Conservation (phyloP, 179 eudicot species). For the Gypsophila paniculata region DNA sequence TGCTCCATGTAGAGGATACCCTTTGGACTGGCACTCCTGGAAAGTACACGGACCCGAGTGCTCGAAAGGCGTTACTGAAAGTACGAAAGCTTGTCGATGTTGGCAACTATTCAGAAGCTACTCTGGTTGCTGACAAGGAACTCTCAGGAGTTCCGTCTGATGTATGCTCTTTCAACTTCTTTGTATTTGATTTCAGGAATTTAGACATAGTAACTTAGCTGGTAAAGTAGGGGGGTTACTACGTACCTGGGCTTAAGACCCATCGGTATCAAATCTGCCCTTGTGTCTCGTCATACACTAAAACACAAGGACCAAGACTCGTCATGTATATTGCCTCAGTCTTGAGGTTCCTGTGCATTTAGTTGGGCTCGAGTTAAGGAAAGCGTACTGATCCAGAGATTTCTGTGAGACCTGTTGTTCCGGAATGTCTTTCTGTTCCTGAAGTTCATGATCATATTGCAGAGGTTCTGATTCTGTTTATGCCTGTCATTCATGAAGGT, state of each 20-base stretch:
- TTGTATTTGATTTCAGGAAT: background rate
- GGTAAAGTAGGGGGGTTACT: too few species aligned
- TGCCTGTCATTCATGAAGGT: conserved; percentile 39
- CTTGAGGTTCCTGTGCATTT: too few species aligned
- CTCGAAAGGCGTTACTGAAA: conserved; percentile 39
- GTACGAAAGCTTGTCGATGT: conserved; percentile 65
- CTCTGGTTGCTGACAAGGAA: conserved; percentile 46
- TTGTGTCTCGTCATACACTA: too few species aligned
- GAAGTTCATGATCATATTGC: background rate
- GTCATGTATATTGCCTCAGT: too few species aligned
- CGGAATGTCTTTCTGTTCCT: background rate
- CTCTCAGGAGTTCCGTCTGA: conserved; percentile 45
- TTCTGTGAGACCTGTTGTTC: too few species aligned
- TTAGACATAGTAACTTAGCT: too few species aligned
- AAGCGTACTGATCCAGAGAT: too few species aligned
- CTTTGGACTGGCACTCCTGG: conserved; percentile 83
- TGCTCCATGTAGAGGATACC: conserved; percentile 57
- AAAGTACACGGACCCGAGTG: conserved; percentile 52
- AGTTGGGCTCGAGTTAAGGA: too few species aligned
- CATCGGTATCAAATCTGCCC: too few species aligned
- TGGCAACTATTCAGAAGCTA: conserved; percentile 67
- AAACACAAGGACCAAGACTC: too few species aligned
- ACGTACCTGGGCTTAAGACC: too few species aligned
- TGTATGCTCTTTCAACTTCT: conserved; percentile 34
- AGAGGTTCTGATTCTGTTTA: background rate